These are phyloP conservation scores for Xylariaceae sp. DNA, from an alignment of 2,329 filamentous ascomycete genomes.

Conservation along the genomic window DNA sequence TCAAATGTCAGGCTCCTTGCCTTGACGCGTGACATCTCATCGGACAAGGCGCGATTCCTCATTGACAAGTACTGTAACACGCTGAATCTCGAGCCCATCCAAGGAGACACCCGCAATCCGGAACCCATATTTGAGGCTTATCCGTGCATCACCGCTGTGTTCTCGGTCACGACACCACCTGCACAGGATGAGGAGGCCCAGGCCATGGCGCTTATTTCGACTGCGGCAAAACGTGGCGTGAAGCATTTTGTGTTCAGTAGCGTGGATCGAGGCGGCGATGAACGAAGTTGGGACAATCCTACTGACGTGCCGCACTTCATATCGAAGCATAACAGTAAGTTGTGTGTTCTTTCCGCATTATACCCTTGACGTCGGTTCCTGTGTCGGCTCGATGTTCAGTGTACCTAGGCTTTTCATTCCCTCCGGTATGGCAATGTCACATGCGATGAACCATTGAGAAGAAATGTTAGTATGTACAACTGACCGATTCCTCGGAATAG, in stretches of 20 bases:
- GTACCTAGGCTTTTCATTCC: not conserved
- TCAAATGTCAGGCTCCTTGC: constrained; percentile 29
- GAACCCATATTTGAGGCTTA: constrained; percentile 33
- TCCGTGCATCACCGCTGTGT: constrained; percentile 31
- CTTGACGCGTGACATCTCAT: constrained; percentile 30
- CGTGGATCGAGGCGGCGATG: constrained; percentile 58
- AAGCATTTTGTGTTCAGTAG: constrained; percentile 57
- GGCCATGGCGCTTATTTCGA: constrained; percentile 34
- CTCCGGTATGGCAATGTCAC: not conserved
- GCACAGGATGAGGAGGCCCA: constrained; percentile 34
- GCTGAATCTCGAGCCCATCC: constrained; percentile 30
- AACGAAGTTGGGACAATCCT: constrained; percentile 42
- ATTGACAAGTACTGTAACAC: constrained; percentile 17
- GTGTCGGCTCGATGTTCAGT: not conserved
- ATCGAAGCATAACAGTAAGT: constrained; percentile 44
- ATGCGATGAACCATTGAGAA: not conserved
- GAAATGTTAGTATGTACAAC: not conserved
- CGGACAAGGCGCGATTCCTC: constrained; percentile 32
- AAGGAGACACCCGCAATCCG: constrained; percentile 33
- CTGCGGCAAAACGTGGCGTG: constrained; percentile 39
- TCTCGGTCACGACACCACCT: constrained; percentile 32
- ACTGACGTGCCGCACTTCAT: constrained; percentile 55
- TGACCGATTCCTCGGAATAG: constrained; percentile 2
- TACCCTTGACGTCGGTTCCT: not conserved
- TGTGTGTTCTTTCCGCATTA: not conserved